Evolutionary conservation across 2,329 filamentous ascomycete genomes (phyloP), one percentile per base, ranked within the genome.

Genomic region (Teratosphaeriaceae sp.): DNA sequence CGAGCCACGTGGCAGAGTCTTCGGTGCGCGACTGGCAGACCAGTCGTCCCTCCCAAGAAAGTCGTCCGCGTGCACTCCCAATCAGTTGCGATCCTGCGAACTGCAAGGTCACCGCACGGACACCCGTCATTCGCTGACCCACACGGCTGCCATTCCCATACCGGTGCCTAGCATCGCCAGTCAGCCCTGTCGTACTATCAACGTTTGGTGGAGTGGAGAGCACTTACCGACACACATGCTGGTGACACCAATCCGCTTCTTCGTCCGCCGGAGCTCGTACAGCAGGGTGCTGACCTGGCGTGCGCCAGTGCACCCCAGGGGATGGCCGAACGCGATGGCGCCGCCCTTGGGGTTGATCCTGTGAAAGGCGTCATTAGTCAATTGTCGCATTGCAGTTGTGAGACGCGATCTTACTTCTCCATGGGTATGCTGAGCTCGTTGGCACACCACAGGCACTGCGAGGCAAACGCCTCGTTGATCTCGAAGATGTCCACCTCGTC

Each of bases 401-500:
- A 95, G 27, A 89, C 89, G 50, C 90, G 90, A 53, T 90, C 31
- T 13, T 19, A 34, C 78, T 96, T 97, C 53, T 86, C 82, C 48
- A 75, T 63, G 41, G 88, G 85, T 21, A 98, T 70, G 34, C 83
- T 84, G 18, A 98, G 78, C 73, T 96, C 82, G 59, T 92, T 86
- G 50, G 86, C 80, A 67, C 88, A 96, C 85, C 85, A 97, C 53
- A 97, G 68, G 67, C 88, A 95, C 76, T 97, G 90, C 51, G 80
- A 86, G 23, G 92, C 92, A 66, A 98, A 98, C 1, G 92, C 92
- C 78, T 98, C 92, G 74, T 98, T 98, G 76, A 98, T 96, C 78
- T 98, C 92, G 61, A 79, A 97, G 61, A 97, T 90, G 64, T 97
- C 92, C 22, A 98, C 88, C 55, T 97, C 90, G 44, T 94, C 84